Conservation (phyloP, 169 alveolate species). For the Plasmodium gallinaceum region DNA sequence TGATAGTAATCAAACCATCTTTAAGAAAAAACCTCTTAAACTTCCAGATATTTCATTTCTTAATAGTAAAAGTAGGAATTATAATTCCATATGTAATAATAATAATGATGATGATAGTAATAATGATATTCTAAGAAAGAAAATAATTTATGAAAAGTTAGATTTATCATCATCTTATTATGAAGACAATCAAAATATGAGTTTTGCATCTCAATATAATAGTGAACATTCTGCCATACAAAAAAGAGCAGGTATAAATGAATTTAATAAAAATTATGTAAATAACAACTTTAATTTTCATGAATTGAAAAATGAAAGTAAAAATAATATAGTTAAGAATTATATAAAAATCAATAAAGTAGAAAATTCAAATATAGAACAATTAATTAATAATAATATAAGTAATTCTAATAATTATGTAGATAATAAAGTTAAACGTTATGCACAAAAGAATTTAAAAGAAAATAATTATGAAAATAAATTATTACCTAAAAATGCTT, state of each 20-base stretch:
- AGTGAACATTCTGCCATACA: conserved; percentile 16
- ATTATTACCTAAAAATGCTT: conserved; percentile 23
- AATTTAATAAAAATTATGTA: conserved; percentile 1
- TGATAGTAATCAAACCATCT: conserved; percentile 58
- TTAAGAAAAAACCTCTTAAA: conserved; percentile 62
- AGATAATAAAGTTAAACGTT: conserved; percentile 2
- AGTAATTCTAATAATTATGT: conserved; percentile 3
- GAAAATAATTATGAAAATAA: background rate
- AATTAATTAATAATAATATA: conserved; percentile 8
- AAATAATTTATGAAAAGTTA: conserved; percentile 55
- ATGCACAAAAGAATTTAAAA: background rate
- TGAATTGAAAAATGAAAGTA: conserved; percentile 31
- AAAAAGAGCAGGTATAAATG: conserved; percentile 48
- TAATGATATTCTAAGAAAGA: conserved; percentile 8
- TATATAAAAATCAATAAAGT: conserved; percentile 33
- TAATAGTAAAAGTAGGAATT: conserved; percentile 31
- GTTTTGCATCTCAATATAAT: conserved; percentile 11
- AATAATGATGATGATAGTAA: background rate
- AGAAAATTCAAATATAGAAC: conserved; percentile 31
- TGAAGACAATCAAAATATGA: conserved; percentile 17
- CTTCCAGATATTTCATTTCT: conserved; percentile 67
- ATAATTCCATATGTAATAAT: background rate
- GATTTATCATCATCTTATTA: conserved; percentile 44
- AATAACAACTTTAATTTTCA: conserved; percentile 16
- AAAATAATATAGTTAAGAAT: conserved; percentile 52